Evolutionary conservation across 2,329 filamentous ascomycete genomes (phyloP).

Genomic region (Cadophora luteo-olivacea): DNA sequence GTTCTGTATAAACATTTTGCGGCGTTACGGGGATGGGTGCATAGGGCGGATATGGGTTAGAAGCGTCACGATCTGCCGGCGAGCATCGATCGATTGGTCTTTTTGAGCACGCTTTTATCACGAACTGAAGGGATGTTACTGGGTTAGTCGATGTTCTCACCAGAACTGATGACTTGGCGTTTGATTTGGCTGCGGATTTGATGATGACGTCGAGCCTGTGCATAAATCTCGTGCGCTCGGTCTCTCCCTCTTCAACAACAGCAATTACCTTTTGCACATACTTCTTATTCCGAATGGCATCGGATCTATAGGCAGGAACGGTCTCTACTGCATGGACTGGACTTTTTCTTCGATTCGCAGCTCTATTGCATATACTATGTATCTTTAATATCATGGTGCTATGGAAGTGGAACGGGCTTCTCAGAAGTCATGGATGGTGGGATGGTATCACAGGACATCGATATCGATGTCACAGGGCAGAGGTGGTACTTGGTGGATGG

Average conservation of each 20-base stretch:
- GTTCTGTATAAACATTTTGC: slow-evolving; percentile 67
- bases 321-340: slow-evolving; percentile 26
- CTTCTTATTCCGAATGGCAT: slow-evolving; percentile 17
- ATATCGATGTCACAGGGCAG: slow-evolving; percentile 2
- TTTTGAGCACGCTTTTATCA: slow-evolving; percentile 40
- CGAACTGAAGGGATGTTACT: slow-evolving; percentile 37
- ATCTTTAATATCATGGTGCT: slow-evolving; percentile 22
- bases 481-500: slow-evolving; percentile 2
- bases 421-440: slow-evolving; percentile 1
- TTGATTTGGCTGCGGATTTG: slow-evolving; percentile 33
- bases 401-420: not conserved
- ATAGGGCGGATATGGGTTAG: slow-evolving; percentile 35
- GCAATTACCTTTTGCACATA: slow-evolving; percentile 29
- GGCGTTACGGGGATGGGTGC: slow-evolving; percentile 41
- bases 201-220: slow-evolving; percentile 42
- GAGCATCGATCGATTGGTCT: slow-evolving; percentile 43
- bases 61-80: slow-evolving; percentile 44
- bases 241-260: slow-evolving; percentile 27
- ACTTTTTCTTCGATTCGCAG: slow-evolving; percentile 22
- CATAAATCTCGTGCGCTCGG: slow-evolving; percentile 44
- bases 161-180: slow-evolving; percentile 37
- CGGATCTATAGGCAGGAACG: slow-evolving; percentile 15
- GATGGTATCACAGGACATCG: slow-evolving; percentile 14
- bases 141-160: slow-evolving; percentile 33
- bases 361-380: slow-evolving; percentile 26